Percentiles rank a stretch among this genome's conserved stretches.
These are phyloP conservation scores for Immersiporthe knoxdaviesiana DNA, from an alignment of 2,329 filamentous ascomycete species.

Conservation along the genomic window DNA sequence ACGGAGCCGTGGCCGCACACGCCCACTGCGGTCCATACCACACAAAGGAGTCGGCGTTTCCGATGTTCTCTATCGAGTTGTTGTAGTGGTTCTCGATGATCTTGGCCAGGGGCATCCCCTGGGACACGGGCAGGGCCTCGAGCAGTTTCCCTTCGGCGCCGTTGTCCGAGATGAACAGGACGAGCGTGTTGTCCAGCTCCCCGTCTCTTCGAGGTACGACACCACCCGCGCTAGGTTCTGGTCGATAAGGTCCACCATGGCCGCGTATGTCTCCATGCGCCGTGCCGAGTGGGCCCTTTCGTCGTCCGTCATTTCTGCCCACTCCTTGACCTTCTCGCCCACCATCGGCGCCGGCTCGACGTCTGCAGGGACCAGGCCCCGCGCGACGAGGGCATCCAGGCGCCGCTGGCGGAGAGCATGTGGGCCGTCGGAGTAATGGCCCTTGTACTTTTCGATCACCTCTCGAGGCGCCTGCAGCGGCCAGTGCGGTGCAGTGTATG, in stretches of 20 bases:
- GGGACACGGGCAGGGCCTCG: conserved; percentile 31
- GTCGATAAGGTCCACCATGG: conserved; percentile 67
- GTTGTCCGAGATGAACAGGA: conserved; percentile 67
- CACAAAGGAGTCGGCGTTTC: conserved; percentile 55
- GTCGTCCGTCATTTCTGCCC: conserved; percentile 50
- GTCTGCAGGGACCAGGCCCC: conserved; percentile 57
- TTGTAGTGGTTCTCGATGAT: conserved; percentile 55
- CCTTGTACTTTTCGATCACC: conserved; percentile 59
- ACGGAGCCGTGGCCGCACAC: conserved; percentile 36
- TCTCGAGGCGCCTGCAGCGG: conserved; percentile 61
- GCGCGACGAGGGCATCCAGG: conserved; percentile 56
- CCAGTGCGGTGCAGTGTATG: conserved; percentile 67
- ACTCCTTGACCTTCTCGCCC: conserved; percentile 50
- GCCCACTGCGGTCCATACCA: conserved; percentile 64
- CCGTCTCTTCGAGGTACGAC: conserved; percentile 58
- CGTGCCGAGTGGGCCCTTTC: conserved; percentile 51
- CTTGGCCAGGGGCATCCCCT: conserved; percentile 29
- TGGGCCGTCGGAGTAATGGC: conserved; percentile 63
- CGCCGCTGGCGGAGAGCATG: conserved; percentile 57
- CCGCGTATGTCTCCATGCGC: conserved; percentile 65
- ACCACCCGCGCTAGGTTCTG: conserved; percentile 62
- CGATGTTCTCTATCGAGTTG: conserved; percentile 59
- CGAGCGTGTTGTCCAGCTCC: conserved; percentile 66
- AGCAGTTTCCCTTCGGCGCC: conserved; percentile 37
- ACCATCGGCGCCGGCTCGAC: conserved; percentile 55